phyloP scores from a whole-genome alignment of 371 early-diverging fungal species.

The Mortierella sp. region DNA sequence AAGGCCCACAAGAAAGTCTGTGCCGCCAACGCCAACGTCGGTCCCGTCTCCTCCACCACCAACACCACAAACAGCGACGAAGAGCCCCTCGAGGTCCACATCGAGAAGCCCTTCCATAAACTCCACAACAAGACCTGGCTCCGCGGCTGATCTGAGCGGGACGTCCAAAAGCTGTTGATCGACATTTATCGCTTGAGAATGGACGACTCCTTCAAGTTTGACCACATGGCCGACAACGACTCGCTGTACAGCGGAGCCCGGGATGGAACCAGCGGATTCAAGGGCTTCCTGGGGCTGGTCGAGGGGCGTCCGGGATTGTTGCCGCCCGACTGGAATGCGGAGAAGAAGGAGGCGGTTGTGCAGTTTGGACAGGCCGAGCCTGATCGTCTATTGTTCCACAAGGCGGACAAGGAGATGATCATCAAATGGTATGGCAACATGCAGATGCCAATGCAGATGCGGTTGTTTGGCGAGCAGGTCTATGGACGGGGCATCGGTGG shows the following conservation, averaged over 20 bases:
- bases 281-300: background rate
- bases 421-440: background rate
- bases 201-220: slow-evolving; percentile 9
- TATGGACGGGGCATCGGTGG: slow-evolving; percentile 5
- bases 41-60: background rate
- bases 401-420: slow-evolving; percentile 9
- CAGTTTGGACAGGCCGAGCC: background rate
- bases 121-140: slow-evolving; percentile 17
- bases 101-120: slow-evolving; percentile 14
- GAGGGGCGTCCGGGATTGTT: background rate
- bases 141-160: background rate
- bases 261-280: background rate
- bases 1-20: slow-evolving; percentile 28
- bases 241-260: slow-evolving; percentile 10
- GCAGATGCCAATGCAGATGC: slow-evolving; percentile 23
- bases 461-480: slow-evolving; percentile 18
- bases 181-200: slow-evolving; percentile 16
- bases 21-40: background rate
- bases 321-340: slow-evolving; percentile 7
- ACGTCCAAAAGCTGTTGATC: slow-evolving; percentile 14
- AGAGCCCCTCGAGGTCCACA: background rate
- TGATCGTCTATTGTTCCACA: background rate
- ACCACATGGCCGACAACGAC: background rate
- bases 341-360: slow-evolving; percentile 5
- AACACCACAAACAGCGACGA: background rate